These are phyloP conservation scores for Amoeboaphelidium protococcarum DNA, from an alignment of 371 early-diverging fungal species.

Conservation along the genomic window DNA sequence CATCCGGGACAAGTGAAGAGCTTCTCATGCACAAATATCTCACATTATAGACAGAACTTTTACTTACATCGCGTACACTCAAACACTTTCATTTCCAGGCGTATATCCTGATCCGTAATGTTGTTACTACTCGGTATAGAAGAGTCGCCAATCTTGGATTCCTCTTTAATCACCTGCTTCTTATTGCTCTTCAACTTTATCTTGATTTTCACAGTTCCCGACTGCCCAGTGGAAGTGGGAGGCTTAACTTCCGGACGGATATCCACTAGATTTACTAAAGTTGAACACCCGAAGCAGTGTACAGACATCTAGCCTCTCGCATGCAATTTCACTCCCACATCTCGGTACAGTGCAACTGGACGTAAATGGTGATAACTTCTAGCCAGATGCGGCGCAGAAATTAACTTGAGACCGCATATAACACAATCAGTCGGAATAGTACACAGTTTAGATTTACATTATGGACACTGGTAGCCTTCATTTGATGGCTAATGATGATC, in stretches of 20 bases:
- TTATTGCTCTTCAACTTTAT: too few species aligned
- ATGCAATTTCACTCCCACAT: slow-evolving; percentile 5
- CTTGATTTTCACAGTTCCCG: too few species aligned
- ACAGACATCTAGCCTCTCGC: neutral
- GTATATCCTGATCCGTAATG: too few species aligned
- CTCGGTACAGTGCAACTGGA: slow-evolving; percentile 28
- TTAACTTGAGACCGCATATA: slow-evolving; percentile 65
- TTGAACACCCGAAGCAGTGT: neutral
- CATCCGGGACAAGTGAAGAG: slow-evolving; percentile 83
- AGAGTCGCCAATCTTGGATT: too few species aligned
- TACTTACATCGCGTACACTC: slow-evolving; percentile 47
- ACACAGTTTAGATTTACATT: slow-evolving; percentile 56
- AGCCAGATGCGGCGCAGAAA: slow-evolving; percentile 72
- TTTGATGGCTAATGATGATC: slow-evolving; percentile 48
- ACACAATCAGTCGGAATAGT: slow-evolving; percentile 76
- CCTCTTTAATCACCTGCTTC: too few species aligned
- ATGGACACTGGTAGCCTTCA: slow-evolving; percentile 64
- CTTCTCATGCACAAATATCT: slow-evolving; percentile 70
- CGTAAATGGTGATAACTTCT: slow-evolving; percentile 87
- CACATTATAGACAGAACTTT: slow-evolving; percentile 76
- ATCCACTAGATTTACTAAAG: too few species aligned
- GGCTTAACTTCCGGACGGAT: too few species aligned
- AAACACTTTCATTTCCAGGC: too few species aligned
- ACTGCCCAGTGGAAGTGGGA: too few species aligned
- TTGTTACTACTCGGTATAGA: too few species aligned